Conservation (phyloP, 192 early-diverging fungal genomes). For the Ambispora gerdemannii region DNA sequence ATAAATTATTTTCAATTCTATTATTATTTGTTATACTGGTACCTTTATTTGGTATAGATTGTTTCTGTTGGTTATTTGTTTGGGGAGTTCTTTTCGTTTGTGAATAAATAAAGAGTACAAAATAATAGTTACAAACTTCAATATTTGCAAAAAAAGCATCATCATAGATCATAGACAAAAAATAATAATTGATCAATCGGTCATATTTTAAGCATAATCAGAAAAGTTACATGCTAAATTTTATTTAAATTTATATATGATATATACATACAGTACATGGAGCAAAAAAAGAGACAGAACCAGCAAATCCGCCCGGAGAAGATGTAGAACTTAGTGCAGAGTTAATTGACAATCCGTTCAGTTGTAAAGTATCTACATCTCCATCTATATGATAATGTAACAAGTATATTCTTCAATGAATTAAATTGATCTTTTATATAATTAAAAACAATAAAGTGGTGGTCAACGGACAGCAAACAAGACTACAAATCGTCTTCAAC, state of each 20-base stretch:
- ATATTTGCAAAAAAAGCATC: too few species aligned
- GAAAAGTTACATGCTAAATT: neutral
- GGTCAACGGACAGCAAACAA: conserved; percentile 46
- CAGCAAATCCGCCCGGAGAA: neutral
- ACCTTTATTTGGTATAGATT: neutral
- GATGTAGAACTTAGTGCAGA: conserved; percentile 30
- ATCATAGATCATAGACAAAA: too few species aligned
- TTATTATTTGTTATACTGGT: neutral
- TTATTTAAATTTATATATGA: neutral
- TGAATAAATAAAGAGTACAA: neutral
- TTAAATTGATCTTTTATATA: conserved; percentile 1
- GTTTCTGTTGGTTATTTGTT: neutral
- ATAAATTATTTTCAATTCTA: neutral
- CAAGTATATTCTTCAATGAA: neutral
- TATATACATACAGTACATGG: neutral
- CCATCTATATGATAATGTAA: neutral
- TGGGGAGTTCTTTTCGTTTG: neutral
- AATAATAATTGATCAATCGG: neutral
- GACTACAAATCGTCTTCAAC: conserved; percentile 35
- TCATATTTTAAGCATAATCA: too few species aligned
- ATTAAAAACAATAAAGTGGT: conserved; percentile 33
- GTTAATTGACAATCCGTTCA: conserved; percentile 43
- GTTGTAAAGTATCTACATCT: conserved; percentile 38
- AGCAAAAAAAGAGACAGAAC: neutral
- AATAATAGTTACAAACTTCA: neutral